phyloP scores from a whole-genome alignment of 1,284 basidiomycete species.

The Naganishia sp. region DNA sequence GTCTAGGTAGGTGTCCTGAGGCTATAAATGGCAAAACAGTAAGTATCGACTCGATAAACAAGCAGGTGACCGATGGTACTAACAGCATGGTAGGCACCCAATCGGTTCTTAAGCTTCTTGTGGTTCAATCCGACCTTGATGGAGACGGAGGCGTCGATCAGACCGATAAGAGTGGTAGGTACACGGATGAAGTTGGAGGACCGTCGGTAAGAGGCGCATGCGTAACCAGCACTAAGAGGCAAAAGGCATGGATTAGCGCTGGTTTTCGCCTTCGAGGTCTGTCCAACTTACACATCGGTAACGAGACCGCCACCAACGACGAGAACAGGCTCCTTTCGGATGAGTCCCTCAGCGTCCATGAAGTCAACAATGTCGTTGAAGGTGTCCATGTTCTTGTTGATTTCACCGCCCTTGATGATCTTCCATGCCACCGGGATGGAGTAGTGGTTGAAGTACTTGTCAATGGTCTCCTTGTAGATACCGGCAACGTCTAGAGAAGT shows the following conservation, averaged over 20 bases:
- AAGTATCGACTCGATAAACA: neutral
- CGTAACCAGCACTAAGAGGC: conserved; percentile 46
- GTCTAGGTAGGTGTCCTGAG: conserved; percentile 57
- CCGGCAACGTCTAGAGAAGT: conserved; percentile 40
- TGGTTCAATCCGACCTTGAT: conserved; percentile 56
- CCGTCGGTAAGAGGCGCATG: conserved; percentile 56
- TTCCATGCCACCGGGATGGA: conserved; percentile 54
- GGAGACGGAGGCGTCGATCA: conserved; percentile 56
- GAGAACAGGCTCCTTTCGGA: conserved; percentile 57
- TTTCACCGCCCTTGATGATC: conserved; percentile 56
- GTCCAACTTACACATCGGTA: conserved; percentile 41
- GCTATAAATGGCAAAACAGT: conserved; percentile 39
- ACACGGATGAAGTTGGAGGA: conserved; percentile 57
- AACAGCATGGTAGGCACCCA: conserved; percentile 24
- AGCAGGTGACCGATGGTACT: conserved; percentile 12
- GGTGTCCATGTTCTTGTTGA: conserved; percentile 55
- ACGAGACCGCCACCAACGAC: conserved; percentile 56
- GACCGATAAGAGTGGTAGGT: conserved; percentile 56
- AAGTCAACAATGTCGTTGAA: conserved; percentile 54
- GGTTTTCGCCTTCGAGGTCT: neutral
- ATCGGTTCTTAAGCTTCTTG: conserved; percentile 52
- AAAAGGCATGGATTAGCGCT: too few species aligned
- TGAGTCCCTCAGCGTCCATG: conserved; percentile 55
- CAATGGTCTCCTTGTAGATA: conserved; percentile 44
- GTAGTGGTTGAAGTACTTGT: conserved; percentile 52